Conservation (phyloP, 2,329 filamentous ascomycete species). For the Trichoderma guizhouense region DNA sequence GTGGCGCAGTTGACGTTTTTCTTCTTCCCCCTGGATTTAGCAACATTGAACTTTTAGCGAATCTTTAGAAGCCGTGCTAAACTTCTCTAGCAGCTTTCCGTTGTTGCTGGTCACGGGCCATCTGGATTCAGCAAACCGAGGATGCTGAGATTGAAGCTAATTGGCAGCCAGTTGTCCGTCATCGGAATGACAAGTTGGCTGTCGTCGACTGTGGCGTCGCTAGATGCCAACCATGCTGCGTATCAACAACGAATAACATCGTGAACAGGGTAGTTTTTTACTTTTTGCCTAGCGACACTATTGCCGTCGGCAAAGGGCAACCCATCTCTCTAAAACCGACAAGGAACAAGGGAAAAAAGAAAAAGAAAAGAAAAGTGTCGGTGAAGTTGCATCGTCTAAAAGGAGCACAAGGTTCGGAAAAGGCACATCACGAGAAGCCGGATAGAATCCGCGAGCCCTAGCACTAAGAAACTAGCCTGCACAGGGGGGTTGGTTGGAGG, state of each 20-base stretch:
- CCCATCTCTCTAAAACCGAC: not conserved
- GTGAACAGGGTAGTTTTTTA: not conserved
- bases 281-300: not conserved
- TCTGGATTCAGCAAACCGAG: not conserved
- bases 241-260: not conserved
- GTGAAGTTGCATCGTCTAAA: not conserved
- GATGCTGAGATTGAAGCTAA: not conserved
- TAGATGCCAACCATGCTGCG: not conserved
- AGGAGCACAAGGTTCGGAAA: not conserved
- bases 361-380: not conserved
- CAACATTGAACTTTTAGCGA: not conserved
- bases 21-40: constrained; percentile 2
- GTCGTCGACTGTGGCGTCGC: not conserved
- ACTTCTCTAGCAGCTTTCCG: not conserved
- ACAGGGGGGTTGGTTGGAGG: constrained; percentile 4
- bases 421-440: not conserved
- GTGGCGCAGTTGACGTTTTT: constrained; percentile 7
- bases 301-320: not conserved
- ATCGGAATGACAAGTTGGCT: not conserved
- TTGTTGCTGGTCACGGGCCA: not conserved
- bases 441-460: constrained; percentile 12
- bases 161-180: not conserved
- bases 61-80: not conserved
- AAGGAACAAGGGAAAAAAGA: not conserved
- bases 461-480: not conserved